Evolutionary conservation across 2,329 filamentous ascomycete species (phyloP), one percentile per base, ranked within the genome.

Genomic region (Teratosphaeria destructans): DNA sequence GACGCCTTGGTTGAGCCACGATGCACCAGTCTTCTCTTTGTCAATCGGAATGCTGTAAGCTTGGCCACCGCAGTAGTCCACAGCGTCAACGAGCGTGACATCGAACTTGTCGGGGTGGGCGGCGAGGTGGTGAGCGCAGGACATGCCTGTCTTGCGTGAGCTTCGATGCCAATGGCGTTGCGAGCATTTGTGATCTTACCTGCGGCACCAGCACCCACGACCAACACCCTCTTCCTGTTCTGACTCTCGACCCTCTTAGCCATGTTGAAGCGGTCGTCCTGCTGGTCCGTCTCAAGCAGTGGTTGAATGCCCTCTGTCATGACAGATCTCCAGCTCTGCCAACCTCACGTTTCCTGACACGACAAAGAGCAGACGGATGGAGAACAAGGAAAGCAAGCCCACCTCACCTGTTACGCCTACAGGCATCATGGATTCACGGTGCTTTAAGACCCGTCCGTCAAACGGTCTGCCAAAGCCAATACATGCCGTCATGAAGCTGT

Each of bases 31-130:
- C 61, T 78, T 78, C 57, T 79, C 71, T 60, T 81, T 78, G 68
- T 85, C 79, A 23, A 85, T 66, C 2, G 78, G 73, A 43, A 84
- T 81, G 1, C 82, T 82, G 62, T 81, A 84, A 0, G 82, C 83
- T 66, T 85, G 82, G 4, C 83, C 83, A 58, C 83, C 83, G 59
- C 83, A 82, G 53, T 85, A 81, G 54, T 80, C 73, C 11, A 79
- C 79, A 5, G 67, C 77, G 74, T 87, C 84, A 26, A 87, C 75
- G 14, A 89, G 66, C 0, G 85, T 88, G 12, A 89, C 78, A 52
- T 84, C 80, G 73, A 86, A 89, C 63, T 80, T 81, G 43, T 86
- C 80, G 0, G 82, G 82, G 63, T 88, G 84, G 55, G 86, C 80
- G 54, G 84, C 80, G 32, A 89, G 78, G 34, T 86, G 85, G 34